Base-by-base conservation (phyloP, 2,329 filamentous ascomycete genomes). In the Fusarium chaquense region DNA sequence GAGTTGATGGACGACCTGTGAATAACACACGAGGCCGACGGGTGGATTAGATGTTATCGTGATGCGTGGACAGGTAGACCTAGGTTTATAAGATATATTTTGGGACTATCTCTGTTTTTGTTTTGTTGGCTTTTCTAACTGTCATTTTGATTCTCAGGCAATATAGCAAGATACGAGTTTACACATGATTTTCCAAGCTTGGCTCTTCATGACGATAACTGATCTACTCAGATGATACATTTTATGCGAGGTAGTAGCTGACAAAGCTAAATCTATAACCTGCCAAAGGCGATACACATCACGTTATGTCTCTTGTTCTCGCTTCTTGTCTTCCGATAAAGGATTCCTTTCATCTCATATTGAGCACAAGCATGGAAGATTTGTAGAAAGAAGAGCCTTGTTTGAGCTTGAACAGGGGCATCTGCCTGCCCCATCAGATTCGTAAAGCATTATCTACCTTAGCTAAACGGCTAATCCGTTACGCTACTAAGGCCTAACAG, bases 1-100 rank as follows among this genome's bases (percentile, higher is more conserved):
- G 83, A 4, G 71, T 84, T 36, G 85, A 87, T 55, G 78, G 76
- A 1, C 78, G 80, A 2, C 80, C 80, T n/a, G 83, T 78, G 62
- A 82, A 85, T 67, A 77, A 81, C 8, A 80, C 83, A 5, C 81
- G 83, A 35, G 84, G 85, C 73, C 81, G 87, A 64, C 87, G 80
- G 71, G 58, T 75, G 28, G 76, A 73, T 16, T 78, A 69, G 20
- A 56, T 47, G 12, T 24, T 38, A 30, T 32, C n/a, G 18, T 26
- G 30, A 18, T 22, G 28, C 18, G 18, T 28, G 22, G 20, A 33
- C 10, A 41, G 32, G 22, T 35, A 58, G 50, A 11, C 40, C n/a
- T 54, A 26, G 15, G 20, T 44, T 50, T 26, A 28, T 40, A 26
- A 46, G 26, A 35, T 32, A 44, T 61, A 18, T 32, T 5, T n/a